Evolutionary conservation across 1,139 yeast genomes (phyloP), one percentile per base, ranked within the genome.

Genomic region (Zygosaccharomyces sapae): DNA sequence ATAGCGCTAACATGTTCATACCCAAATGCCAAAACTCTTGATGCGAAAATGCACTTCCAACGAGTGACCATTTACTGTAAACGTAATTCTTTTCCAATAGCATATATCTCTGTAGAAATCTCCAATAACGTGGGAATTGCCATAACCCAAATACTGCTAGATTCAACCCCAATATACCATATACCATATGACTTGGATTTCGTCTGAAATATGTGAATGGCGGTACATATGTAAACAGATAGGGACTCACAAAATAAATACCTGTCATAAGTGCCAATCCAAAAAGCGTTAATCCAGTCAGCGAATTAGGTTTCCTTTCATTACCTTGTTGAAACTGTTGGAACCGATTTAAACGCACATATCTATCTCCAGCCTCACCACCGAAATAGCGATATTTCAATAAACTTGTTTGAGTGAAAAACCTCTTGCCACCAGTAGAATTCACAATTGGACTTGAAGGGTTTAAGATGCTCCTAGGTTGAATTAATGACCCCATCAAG

Each of bases 31-130:
- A 77, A 39, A 81, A 70, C 54, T 83, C 89, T 66, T 84, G 92
- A 68, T 90, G 97, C 7, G 95, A 83, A 65, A 90, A 90, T 1
- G 95, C 88, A 33, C 90, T 79, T 4, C 92, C 90, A 33, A 89
- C 62, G 69, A 89, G 70, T 7, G 88, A 76, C 81, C 83, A 79
- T 46, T 74, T 75, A 12, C 83, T 76, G 54, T 75, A 74, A 38
- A 81, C 70, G 30, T 74, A 71, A 51, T 76, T 80, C 60, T 76
- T 73, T 47, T 80, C 80, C 51, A 89, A 67, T 41, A 89, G 67
- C 45, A 86, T 88, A 62, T 86, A 87, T 46, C 79, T 74, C 51
- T 75, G 72, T 61, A 86, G 69, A 44, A 70, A 61, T 40, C 74
- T 68, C 57, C 75, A 66, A 46, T 70, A 68, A 44, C 68, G 68